These are phyloP conservation scores for Keithomyces neogunnii DNA, from an alignment of 2,329 filamentous ascomycete species.

Conservation along the genomic window DNA sequence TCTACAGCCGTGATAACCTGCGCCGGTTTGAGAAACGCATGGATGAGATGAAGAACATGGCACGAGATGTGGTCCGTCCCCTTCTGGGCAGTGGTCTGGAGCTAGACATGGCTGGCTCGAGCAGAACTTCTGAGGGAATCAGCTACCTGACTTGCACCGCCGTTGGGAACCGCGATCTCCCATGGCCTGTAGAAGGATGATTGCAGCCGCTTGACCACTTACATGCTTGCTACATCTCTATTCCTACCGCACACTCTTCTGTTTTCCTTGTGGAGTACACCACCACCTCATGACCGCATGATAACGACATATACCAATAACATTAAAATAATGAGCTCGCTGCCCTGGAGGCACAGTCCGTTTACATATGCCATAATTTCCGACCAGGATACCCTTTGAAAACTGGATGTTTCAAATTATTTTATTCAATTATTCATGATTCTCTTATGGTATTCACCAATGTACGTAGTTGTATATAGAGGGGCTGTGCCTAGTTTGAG, in stretches of 20 bases:
- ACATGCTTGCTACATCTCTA: neutral
- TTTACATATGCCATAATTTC: neutral
- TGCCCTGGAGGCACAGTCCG: neutral
- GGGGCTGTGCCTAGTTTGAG: slow-evolving; percentile 1
- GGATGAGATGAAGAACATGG: slow-evolving; percentile 80
- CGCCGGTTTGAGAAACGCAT: slow-evolving; percentile 77
- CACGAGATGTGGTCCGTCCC: slow-evolving; percentile 73
- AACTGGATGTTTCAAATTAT: slow-evolving; percentile 6
- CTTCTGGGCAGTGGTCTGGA: slow-evolving; percentile 81
- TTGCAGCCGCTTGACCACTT: neutral
- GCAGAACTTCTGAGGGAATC: slow-evolving; percentile 32
- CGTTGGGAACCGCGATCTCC: slow-evolving; percentile 40
- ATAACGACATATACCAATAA: neutral
- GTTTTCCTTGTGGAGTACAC: neutral
- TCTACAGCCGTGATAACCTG: slow-evolving; percentile 82
- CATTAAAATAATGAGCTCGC: neutral
- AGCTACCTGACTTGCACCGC: slow-evolving; percentile 43
- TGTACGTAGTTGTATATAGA: slow-evolving; percentile 6
- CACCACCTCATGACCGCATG: neutral
- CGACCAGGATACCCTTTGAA: slow-evolving; percentile 9
- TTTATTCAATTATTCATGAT: neutral
- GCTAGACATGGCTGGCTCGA: slow-evolving; percentile 53
- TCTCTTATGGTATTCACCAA: neutral
- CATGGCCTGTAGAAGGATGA: slow-evolving; percentile 35
- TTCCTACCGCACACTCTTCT: neutral